Evolutionary conservation across 495 filamentous ascomycete species (phyloP).

Genomic region (Apodospora peruviana): DNA sequence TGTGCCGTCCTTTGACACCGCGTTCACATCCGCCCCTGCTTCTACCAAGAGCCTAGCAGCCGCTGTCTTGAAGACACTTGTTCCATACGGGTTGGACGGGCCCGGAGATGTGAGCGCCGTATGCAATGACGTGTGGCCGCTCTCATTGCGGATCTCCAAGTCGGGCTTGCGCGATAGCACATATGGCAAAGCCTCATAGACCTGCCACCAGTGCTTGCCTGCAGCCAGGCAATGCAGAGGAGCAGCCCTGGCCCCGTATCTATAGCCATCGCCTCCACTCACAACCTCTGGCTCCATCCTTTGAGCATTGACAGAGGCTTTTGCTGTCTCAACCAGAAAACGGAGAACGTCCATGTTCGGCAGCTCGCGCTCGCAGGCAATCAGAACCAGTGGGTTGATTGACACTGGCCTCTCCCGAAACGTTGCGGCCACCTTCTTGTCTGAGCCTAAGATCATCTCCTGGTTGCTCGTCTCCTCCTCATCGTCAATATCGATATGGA

Average conservation of each 20-base stretch:
- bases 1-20: neutral
- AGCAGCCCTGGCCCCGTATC: constrained; percentile 12
- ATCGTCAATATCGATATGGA: no score
- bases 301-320: no score
- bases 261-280: constrained; percentile 10
- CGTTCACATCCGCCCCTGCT: neutral
- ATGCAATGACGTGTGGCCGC: constrained; percentile 37
- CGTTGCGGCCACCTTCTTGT: no score
- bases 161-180: constrained; percentile 37
- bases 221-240: constrained; percentile 33
- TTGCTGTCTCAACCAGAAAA: constrained; percentile 34
- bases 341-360: constrained; percentile 40
- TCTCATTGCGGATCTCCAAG: constrained; percentile 25
- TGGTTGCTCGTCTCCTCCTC: no score
- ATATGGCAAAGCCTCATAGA: constrained; percentile 34
- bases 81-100: no score
- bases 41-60: constrained; percentile 3
- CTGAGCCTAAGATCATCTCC: no score
- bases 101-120: no score
- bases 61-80: constrained; percentile 16
- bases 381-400: constrained; percentile 20
- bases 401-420: no score
- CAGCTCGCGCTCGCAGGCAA: constrained; percentile 22
- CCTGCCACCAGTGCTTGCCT: constrained; percentile 40
- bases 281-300: no score